phyloP scores from a whole-genome alignment of 768 basidiomycete genomes.

The Lentinula boryana region DNA sequence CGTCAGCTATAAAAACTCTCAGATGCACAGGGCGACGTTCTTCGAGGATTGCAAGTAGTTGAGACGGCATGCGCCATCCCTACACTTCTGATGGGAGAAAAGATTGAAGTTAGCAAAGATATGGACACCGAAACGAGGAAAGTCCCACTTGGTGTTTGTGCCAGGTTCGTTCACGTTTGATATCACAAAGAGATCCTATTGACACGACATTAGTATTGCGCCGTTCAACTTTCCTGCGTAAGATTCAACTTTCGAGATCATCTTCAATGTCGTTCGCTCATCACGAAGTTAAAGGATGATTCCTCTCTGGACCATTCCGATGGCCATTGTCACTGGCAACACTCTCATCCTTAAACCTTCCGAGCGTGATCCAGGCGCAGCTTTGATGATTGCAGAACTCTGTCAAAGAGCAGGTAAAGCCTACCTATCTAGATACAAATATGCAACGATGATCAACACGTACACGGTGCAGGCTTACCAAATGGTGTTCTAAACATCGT shows the following conservation, averaged over 20 bases:
- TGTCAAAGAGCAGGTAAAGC: constrained; percentile 75
- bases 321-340: constrained; percentile 90
- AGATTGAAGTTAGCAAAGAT: constrained; percentile 71
- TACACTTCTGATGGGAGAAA: constrained; percentile 41
- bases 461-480: background rate
- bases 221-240: constrained; percentile 92
- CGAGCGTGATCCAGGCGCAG: constrained; percentile 94
- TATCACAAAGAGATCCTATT: background rate
- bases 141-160: constrained; percentile 84
- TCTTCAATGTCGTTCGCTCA: background rate
- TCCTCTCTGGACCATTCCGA: constrained; percentile 91
- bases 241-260: constrained; percentile 19
- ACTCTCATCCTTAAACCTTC: constrained; percentile 93
- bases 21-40: constrained; percentile 95
- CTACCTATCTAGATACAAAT: background rate
- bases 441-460: background rate
- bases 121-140: constrained; percentile 92
- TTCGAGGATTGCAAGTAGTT: constrained; percentile 87
- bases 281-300: constrained; percentile 62
- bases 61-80: constrained; percentile 80
- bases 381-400: constrained; percentile 96
- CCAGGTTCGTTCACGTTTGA: constrained; percentile 29
- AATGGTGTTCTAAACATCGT: constrained; percentile 74
- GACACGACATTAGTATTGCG: constrained; percentile 38
- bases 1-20: background rate